Base-by-base conservation (phyloP, 2,329 filamentous ascomycete species). In the Botrytis elliptica region DNA sequence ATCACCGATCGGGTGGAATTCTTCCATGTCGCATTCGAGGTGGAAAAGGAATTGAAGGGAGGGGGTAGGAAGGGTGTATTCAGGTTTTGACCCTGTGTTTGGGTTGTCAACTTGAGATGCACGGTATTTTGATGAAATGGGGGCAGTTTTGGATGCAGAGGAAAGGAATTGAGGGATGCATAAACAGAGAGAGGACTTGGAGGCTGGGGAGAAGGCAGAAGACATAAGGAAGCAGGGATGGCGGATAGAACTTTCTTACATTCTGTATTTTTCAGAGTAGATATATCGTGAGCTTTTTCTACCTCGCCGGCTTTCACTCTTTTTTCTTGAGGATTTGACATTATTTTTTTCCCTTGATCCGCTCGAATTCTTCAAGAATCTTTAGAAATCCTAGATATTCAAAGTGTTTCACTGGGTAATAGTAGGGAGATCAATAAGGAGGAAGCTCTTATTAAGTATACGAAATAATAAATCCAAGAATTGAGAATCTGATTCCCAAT, bases 31-130 rank as follows among this genome's bases (percentile, higher is more conserved):
- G 7, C 66, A 57, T 42, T 68, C 66, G 16, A 68, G 66, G 8
- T 68, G 66, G 49, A 68, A 68, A 16, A 68, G 66, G 49, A 57
- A 68, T 25, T 68, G 49, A 1, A 68, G 66, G 2, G 49, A 57
- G 25, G 66, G 66, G 6, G 36, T 33, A 2, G 49, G 49, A 20
- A 68, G 66, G 3, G 49, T 68, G 1, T 68, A 42, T 22, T 14
- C 8, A 12, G 36, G 49, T 68, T 57, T 68, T 18, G 49, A 55
- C 66, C 66, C 66, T 68, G 6, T 42, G 6, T 4, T 20, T 22
- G 8, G 8, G 5, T 4, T 42, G 40, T 42, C 40, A 42, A 12
- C 40, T 42, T 42, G 40, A 16, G 40, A 42, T 5, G 40, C 40
- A 16, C 14, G 40, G 40, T 42, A 42, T 1, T 16, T 42, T 42